Evolutionary conservation across 768 basidiomycete species (phyloP), one percentile per base, ranked within the genome.

Genomic region (Lactarius quietus): DNA sequence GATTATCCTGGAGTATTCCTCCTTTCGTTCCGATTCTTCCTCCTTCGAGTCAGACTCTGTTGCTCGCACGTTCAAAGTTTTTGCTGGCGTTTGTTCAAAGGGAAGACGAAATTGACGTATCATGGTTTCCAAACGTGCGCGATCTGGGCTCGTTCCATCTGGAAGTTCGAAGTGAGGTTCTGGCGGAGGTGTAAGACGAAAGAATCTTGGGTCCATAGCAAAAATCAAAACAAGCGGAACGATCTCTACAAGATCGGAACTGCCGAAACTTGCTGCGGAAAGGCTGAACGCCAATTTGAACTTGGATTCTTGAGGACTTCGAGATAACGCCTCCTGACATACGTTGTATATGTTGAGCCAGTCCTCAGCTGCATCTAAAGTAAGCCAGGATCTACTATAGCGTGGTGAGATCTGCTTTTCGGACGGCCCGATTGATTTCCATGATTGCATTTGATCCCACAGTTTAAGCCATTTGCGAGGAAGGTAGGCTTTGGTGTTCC

Each of bases 361-460:
- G 23, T 63, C 62, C n/a, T 43, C 26, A 5, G 55, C 23, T 20
- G 35, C 45, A 36, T 63, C 18, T 33, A 63, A 57, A 1, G 56
- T n/a, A 2, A 63, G 43, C 62, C 62, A 63, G 36, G 57, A 57
- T 38, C 33, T 55, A 36, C 62, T 63, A 10, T 63, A 63, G 10
- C 55, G 31, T 9, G 57, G 35, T 6, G 56, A 63, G 15, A 63
- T 17, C 0, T 29, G 18, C 2, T 20, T n/a, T 0, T 26, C 1
- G 17, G 55, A 33, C 5, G 62, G 55, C 35, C 62, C 62, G n/a
- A 63, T 20, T 29, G 62, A 48, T 15, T 26, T 33, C 62, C 62
- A 63, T 7, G 33, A 51, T 2, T 51, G 23, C 10, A 57, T 12
- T 4, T 35, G 3, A 36, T 63, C 45, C 62, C 62, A 63, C 9